Evolutionary conservation across 2,329 filamentous ascomycete species (phyloP), one percentile per base, ranked within the genome.

Genomic region (Aspergillus hortae): DNA sequence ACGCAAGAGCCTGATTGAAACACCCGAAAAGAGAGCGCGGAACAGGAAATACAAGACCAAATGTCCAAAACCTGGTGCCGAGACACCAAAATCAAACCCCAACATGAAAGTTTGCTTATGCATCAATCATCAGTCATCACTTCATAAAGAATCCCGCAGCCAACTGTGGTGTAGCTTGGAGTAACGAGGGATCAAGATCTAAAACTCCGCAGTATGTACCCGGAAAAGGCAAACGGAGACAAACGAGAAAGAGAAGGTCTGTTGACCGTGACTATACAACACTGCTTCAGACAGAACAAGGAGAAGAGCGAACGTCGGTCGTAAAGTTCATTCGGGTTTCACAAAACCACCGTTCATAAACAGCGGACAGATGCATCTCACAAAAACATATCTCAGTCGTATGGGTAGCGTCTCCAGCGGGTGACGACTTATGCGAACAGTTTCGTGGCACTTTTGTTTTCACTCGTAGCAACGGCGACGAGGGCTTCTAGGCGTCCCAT

Each of bases 401-500:
- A 38, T 38, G 35, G 35, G 35, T 38, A n/a, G 6, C 12, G 15
- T n/a, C 14, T n/a, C 35, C 15, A n/a, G 14, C 35, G 35, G 35
- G 4, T 14, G 23, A 9, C 12, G 7, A 27, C 42, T 52, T 60
- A 69, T 52, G 64, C 49, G 48, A 66, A 70, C 43, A 72, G 55
- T 53, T 67, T 69, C 7, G 68, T 52, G 6, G 65, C 54, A 17
- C 64, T 64, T 55, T 72, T 71, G 48, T 75, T 73, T 54, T 75
- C 75, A 49, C 74, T 76, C 6, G 76, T 78, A 32, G 76, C 76
- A 48, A 77, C 76, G 21, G 76, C 76, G 38, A 78, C 76, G 44
- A 79, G 70, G 46, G 75, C 76, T 56, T 79, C 76, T n/a, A 79
- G 65, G 19, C 75, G 69, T 42, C 73, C 74, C 72, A 78, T 74